Evolutionary conservation across 768 basidiomycete genomes (phyloP).

Genomic region (Boletales sp.): DNA sequence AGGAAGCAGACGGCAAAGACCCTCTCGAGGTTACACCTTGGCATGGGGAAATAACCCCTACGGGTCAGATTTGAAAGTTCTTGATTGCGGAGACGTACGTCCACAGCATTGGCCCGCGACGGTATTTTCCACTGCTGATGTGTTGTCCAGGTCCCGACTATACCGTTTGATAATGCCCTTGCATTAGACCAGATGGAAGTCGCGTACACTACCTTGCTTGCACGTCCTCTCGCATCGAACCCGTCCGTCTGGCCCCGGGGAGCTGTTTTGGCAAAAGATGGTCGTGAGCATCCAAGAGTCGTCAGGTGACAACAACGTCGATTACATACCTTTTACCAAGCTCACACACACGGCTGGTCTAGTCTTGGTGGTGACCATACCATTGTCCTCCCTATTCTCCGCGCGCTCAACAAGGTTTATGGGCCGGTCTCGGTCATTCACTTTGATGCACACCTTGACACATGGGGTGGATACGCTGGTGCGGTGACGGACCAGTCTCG

Average conservation of each 20-base stretch:
- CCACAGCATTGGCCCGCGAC: background rate
- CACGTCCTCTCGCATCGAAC: conserved; percentile 42
- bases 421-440: conserved; percentile 83
- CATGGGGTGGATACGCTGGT: conserved; percentile 42
- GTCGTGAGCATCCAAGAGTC: conserved; percentile 68
- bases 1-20: conserved; percentile 65
- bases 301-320: conserved; percentile 41
- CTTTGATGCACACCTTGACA: conserved; percentile 77
- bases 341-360: background rate
- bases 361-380: conserved; percentile 84
- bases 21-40: conserved; percentile 60
- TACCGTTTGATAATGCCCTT: conserved; percentile 76
- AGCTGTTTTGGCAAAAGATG: conserved; percentile 48
- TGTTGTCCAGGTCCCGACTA: conserved; percentile 59
- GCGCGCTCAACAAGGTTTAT: conserved; percentile 73
- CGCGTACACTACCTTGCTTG: conserved; percentile 74
- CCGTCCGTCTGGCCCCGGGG: conserved; percentile 22
- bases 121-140: background rate
- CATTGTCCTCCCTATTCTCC: conserved; percentile 81
- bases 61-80: conserved; percentile 47
- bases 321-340: background rate
- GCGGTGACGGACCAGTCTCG: conserved; percentile 54
- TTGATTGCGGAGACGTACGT: conserved; percentile 83
- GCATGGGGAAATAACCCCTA: conserved; percentile 74
- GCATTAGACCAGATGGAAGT: conserved; percentile 87